Evolutionary conservation across 163 green algal species (phyloP).

Genomic region (Chlamydomonas reinhardtii): DNA sequence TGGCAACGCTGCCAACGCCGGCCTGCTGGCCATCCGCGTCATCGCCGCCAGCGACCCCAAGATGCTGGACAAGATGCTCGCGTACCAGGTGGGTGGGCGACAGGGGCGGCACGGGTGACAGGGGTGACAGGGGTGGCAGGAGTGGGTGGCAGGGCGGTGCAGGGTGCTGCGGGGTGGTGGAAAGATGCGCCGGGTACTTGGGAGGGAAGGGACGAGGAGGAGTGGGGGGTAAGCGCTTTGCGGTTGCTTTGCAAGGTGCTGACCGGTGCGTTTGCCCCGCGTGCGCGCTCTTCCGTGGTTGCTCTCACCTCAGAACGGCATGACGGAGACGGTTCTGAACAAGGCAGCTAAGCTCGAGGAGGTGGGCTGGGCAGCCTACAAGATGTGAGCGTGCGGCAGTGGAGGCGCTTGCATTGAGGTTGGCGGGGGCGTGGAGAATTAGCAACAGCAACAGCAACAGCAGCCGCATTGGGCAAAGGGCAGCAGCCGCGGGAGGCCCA

Average conservation of each 20-base stretch:
- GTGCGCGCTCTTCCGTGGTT: no score
- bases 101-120: not conserved
- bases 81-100: conserved; percentile 71
- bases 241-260: no score
- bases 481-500: no score
- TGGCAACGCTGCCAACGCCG: conserved; percentile 95
- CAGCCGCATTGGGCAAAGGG: no score
- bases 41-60: conserved; percentile 75
- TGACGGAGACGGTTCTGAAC: conserved; percentile 76
- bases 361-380: conserved; percentile 80
- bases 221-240: no score
- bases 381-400: conserved; percentile 12
- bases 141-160: no score
- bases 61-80: conserved; percentile 79
- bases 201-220: no score
- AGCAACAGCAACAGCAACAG: not conserved
- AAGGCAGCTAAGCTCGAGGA: conserved; percentile 85
- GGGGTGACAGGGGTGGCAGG: no score
- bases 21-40: conserved; percentile 92
- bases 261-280: no score
- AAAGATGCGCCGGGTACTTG: no score
- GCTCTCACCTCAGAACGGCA: conserved; percentile 66
- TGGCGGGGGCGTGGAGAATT: not conserved
- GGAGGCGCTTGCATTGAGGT: not conserved
- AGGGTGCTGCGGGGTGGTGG: no score